These are phyloP conservation scores for Macrophomina phaseolina DNA, from an alignment of 2,329 filamentous ascomycete species.

Conservation along the genomic window DNA sequence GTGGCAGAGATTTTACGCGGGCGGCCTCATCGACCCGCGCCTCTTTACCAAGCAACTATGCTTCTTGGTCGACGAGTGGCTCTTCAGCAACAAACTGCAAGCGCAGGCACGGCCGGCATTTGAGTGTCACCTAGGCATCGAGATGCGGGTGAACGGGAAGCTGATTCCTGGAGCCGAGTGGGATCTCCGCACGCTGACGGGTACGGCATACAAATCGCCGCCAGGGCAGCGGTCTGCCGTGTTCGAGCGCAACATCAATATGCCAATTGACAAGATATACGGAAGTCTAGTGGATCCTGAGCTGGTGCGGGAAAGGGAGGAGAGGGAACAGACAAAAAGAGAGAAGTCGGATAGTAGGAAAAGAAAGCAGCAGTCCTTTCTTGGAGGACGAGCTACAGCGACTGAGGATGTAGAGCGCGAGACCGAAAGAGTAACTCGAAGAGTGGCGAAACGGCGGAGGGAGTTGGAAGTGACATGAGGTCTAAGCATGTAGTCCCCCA, in stretches of 20 bases:
- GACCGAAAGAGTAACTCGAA: background rate
- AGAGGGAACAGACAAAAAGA: background rate
- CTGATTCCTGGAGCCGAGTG: constrained; percentile 4
- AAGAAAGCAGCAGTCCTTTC: constrained; percentile 4
- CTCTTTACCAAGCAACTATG: background rate
- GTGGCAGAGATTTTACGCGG: background rate
- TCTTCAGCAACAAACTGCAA: constrained; percentile 4
- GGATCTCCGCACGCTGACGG: constrained; percentile 14
- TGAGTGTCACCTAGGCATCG: constrained; percentile 7
- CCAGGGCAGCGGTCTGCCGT: background rate
- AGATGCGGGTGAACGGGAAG: constrained; percentile 5
- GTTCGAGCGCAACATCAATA: constrained; percentile 7
- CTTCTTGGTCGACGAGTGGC: constrained; percentile 5
- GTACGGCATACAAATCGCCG: constrained; percentile 3
- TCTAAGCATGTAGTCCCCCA: background rate
- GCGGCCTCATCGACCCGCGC: constrained; percentile 1
- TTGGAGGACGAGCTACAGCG: background rate
- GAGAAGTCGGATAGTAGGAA: background rate
- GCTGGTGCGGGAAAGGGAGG: background rate
- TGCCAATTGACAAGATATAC: constrained; percentile 2
- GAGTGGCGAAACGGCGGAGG: background rate
- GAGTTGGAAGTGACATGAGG: background rate
- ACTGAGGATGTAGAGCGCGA: background rate
- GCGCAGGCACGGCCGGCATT: constrained; percentile 12
- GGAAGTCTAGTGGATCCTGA: constrained; percentile 14